Evolutionary conservation across 192 early-diverging fungal genomes (phyloP).

Genomic region (Rhizophagus prolifer): DNA sequence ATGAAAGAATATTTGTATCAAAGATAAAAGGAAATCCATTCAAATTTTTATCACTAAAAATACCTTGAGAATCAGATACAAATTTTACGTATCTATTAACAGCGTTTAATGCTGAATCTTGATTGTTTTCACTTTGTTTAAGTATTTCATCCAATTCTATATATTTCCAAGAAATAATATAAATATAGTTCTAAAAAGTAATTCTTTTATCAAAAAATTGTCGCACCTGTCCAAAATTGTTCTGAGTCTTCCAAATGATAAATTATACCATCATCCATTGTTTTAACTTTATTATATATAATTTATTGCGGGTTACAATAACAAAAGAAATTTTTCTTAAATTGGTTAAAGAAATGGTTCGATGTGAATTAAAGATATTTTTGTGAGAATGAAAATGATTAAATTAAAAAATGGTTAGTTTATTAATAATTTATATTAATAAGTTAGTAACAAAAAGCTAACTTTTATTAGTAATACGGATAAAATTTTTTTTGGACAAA

Average conservation of each 20-base stretch:
- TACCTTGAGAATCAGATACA: conserved; percentile 17
- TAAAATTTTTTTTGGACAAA: too few species aligned
- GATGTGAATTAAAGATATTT: too few species aligned
- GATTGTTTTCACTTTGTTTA: background rate
- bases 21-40: background rate
- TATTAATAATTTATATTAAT: too few species aligned
- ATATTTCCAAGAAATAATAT: background rate
- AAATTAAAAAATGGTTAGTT: too few species aligned
- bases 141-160: conserved; percentile 22
- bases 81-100: conserved; percentile 12
- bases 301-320: background rate
- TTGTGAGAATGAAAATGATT: too few species aligned
- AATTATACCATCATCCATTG: conserved; percentile 6
- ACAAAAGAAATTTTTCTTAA: background rate
- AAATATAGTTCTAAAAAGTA: background rate
- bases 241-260: conserved; percentile 16
- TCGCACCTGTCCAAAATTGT: conserved; percentile 22
- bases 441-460: too few species aligned
- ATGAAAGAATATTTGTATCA: background rate
- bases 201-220: background rate
- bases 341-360: too few species aligned
- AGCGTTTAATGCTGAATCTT: background rate
- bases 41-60: background rate
- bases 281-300: background rate
- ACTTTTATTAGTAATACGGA: too few species aligned